Percentiles rank a stretch among this genome's conserved stretches.
Evolutionary conservation across 805 yeast species (phyloP).

Genomic region (Candida yuanshanica): DNA sequence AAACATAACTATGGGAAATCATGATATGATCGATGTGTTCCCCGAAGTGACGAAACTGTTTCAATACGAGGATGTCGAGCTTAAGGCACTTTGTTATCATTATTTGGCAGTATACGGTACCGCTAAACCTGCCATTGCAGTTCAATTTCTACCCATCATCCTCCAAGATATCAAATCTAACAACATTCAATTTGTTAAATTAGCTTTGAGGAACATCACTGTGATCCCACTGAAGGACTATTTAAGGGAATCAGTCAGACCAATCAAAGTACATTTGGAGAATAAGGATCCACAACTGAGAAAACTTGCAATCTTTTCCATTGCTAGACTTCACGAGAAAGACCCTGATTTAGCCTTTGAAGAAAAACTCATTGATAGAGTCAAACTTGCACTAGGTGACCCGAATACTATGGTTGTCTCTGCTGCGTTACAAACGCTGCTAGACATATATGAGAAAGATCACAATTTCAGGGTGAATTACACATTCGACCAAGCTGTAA

Average conservation of each 20-base stretch:
- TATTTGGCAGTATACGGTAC: conserved; percentile 58
- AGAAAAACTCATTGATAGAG: conserved; percentile 38
- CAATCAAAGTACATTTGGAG: conserved; percentile 30
- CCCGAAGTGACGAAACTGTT: conserved; percentile 57
- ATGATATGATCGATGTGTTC: conserved; percentile 63
- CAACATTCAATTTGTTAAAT: conserved; percentile 44
- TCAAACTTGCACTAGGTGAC: conserved; percentile 54
- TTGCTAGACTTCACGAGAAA: conserved; percentile 59
- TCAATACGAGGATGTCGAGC: conserved; percentile 56
- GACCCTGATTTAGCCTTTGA: conserved; percentile 41
- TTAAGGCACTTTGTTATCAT: conserved; percentile 65
- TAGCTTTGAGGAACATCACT: conserved; percentile 61
- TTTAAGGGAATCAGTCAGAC: conserved; percentile 38
- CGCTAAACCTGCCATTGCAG: conserved; percentile 49
- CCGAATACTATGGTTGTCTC: conserved; percentile 56
- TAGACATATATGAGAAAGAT: conserved; percentile 55
- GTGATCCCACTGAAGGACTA: conserved; percentile 52
- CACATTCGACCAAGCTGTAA: conserved; percentile 41
- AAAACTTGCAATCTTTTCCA: conserved; percentile 63
- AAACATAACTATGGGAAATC: conserved; percentile 76
- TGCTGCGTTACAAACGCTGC: conserved; percentile 63
- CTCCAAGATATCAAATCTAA: conserved; percentile 45
- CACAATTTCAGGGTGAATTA: conserved; percentile 46
- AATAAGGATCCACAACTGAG: conserved; percentile 57
- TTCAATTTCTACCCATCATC: conserved; percentile 50